Conservation (phyloP, 2,329 filamentous ascomycete genomes). For the Colletotrichum destructivum region DNA sequence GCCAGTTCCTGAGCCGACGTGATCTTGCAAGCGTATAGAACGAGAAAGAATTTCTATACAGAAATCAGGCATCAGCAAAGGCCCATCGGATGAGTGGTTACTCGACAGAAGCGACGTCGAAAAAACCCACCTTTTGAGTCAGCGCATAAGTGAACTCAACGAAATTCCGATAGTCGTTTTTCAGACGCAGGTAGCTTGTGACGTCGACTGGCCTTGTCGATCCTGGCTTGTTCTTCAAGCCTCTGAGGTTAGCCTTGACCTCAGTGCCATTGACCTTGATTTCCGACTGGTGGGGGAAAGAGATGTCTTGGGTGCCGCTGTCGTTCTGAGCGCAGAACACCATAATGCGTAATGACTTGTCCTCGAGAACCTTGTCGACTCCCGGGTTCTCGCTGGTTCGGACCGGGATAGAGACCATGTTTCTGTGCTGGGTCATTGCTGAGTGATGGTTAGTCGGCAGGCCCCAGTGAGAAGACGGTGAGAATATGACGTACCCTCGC, state of each 20-base stretch:
- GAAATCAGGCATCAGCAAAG: constrained; percentile 36
- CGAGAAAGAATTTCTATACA: constrained; percentile 79
- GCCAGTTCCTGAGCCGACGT: constrained; percentile 81
- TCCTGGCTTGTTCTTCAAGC: constrained; percentile 95
- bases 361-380: constrained; percentile 69
- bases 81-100: constrained; percentile 20
- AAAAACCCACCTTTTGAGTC: constrained; percentile 81
- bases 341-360: constrained; percentile 80
- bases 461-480: constrained; percentile 1
- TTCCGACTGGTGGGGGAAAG: constrained; percentile 94
- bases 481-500: constrained; percentile 75
- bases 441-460: constrained; percentile 50
- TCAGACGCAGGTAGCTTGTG: constrained; percentile 81
- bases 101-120: constrained; percentile 35
- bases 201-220: constrained; percentile 95
- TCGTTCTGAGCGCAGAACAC: constrained; percentile 84
- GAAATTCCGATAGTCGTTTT: constrained; percentile 76
- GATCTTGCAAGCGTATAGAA: constrained; percentile 82
- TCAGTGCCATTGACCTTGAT: constrained; percentile 91
- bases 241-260: constrained; percentile 92
- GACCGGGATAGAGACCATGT: constrained; percentile 62
- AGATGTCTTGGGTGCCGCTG: constrained; percentile 78
- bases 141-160: constrained; percentile 93
- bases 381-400: constrained; percentile 66
- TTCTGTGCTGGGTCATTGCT: constrained; percentile 71